Evolutionary conservation across 768 basidiomycete genomes (phyloP).

Genomic region (Russula earlei): DNA sequence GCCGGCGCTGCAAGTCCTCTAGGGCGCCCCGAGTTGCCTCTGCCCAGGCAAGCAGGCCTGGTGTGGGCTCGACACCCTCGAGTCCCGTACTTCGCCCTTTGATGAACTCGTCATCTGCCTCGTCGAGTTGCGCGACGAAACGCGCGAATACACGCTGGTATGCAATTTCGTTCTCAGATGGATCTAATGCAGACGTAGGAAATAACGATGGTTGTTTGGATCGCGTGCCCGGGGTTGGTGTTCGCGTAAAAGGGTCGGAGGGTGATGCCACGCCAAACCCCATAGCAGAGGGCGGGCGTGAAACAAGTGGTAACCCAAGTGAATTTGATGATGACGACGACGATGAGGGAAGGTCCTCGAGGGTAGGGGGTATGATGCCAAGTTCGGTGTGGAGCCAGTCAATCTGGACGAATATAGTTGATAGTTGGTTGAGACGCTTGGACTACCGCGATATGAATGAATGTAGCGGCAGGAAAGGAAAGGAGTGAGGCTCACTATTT

Average conservation of each 20-base stretch:
- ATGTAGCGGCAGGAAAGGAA: not conserved
- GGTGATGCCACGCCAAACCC: slow-evolving; percentile 20
- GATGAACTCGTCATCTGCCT: slow-evolving; percentile 22
- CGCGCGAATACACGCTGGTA: slow-evolving; percentile 19
- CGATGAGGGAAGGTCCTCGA: slow-evolving; percentile 35
- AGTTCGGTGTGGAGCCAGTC: slow-evolving; percentile 80
- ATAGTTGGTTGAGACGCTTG: slow-evolving; percentile 58
- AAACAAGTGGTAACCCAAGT: slow-evolving; percentile 22
- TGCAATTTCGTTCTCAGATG: slow-evolving; percentile 2
- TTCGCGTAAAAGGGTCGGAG: slow-evolving; percentile 20
- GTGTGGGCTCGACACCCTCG: slow-evolving; percentile 73
- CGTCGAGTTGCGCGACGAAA: slow-evolving; percentile 16
- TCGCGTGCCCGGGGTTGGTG: slow-evolving; percentile 29
- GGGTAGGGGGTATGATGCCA: slow-evolving; percentile 54
- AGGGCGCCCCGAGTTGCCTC: slow-evolving; percentile 46
- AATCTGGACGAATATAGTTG: slow-evolving; percentile 58
- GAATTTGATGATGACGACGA: slow-evolving; percentile 27
- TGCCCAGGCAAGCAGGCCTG: slow-evolving; percentile 66
- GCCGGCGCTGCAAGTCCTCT: slow-evolving; percentile 59
- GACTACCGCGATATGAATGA: slow-evolving; percentile 31
- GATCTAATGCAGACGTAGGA: slow-evolving; percentile 15
- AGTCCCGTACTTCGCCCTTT: slow-evolving; percentile 36
- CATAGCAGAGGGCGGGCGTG: slow-evolving; percentile 28
- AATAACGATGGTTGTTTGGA: slow-evolving; percentile 25
- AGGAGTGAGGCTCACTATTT: slow-evolving; percentile 49